Conservation (phyloP, 495 filamentous ascomycete genomes). For the Penicillium desertorum region DNA sequence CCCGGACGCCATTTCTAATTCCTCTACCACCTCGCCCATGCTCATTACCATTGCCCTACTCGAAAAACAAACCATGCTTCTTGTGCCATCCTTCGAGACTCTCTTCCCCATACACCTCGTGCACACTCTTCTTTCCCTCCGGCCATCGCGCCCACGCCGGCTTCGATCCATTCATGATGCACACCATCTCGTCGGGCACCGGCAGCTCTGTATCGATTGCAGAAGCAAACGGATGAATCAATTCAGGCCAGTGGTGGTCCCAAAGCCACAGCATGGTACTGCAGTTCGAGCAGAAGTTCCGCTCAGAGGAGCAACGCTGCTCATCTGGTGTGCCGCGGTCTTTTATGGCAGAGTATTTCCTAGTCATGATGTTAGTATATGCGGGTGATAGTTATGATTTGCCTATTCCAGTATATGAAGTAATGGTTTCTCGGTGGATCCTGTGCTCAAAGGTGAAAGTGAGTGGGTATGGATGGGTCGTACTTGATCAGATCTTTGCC, state of each 20-base stretch:
- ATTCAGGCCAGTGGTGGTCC: constrained; percentile 52
- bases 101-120: constrained; percentile 42
- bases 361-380: constrained; percentile 19
- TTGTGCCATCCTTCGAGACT: constrained; percentile 57
- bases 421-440: background rate
- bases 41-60: constrained; percentile 10
- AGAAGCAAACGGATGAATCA: constrained; percentile 58
- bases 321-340: constrained; percentile 49
- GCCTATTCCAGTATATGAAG: background rate
- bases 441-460: background rate
- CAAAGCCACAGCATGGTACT: constrained; percentile 52
- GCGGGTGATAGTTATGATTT: background rate
- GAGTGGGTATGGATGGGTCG: background rate
- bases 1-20: background rate
- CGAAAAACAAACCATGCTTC: constrained; percentile 39
- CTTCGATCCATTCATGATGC: constrained; percentile 49
- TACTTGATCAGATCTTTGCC: constrained; percentile 53
- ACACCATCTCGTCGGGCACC: constrained; percentile 54
- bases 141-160: constrained; percentile 53
- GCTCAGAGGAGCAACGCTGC: constrained; percentile 45
- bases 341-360: constrained; percentile 53
- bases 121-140: constrained; percentile 50
- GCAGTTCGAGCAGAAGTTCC: constrained; percentile 56
- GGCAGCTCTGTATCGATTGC: constrained; percentile 57
- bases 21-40: background rate